Conservation (phyloP, 2,329 filamentous ascomycete genomes). For the Penicillium sp. region DNA sequence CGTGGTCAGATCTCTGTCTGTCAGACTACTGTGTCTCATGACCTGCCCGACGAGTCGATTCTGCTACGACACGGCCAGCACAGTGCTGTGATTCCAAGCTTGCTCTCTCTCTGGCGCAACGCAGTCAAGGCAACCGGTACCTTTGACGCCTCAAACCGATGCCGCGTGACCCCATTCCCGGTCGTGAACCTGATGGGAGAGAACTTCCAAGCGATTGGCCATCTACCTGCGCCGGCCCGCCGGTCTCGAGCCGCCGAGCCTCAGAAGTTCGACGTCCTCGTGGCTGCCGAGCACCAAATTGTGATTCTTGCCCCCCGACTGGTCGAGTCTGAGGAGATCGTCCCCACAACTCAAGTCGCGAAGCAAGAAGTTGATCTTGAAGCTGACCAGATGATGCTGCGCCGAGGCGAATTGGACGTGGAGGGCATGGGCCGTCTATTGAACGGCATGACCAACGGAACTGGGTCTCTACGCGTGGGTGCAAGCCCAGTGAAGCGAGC, state of each 20-base stretch:
- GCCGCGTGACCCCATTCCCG: constrained; percentile 46
- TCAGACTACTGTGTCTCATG: constrained; percentile 44
- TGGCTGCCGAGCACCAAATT: constrained; percentile 50
- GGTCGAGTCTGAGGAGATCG: constrained; percentile 34
- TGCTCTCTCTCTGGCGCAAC: constrained; percentile 53
- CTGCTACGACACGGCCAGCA: constrained; percentile 51
- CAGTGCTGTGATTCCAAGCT: constrained; percentile 51
- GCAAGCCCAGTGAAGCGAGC: constrained; percentile 46
- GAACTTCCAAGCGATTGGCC: constrained; percentile 45
- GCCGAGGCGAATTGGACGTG: constrained; percentile 52
- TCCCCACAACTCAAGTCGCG: constrained; percentile 16
- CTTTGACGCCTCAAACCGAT: constrained; percentile 48
- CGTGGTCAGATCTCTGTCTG: constrained; percentile 52
- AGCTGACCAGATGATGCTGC: constrained; percentile 51
- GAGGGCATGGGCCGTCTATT: constrained; percentile 56
- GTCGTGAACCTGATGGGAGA: constrained; percentile 50
- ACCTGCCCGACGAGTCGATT: constrained; percentile 51
- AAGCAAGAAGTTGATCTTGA: constrained; percentile 32
- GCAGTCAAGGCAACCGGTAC: constrained; percentile 46
- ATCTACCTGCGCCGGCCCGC: constrained; percentile 42
- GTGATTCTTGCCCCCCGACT: constrained; percentile 45
- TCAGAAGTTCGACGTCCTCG: constrained; percentile 46
- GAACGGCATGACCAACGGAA: constrained; percentile 48
- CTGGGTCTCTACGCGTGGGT: constrained; percentile 39
- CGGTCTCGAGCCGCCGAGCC: constrained; percentile 30